These are phyloP conservation scores for Conticribra weissflogii DNA, from an alignment of 108 stramenopile genomes.

Conservation along the genomic window DNA sequence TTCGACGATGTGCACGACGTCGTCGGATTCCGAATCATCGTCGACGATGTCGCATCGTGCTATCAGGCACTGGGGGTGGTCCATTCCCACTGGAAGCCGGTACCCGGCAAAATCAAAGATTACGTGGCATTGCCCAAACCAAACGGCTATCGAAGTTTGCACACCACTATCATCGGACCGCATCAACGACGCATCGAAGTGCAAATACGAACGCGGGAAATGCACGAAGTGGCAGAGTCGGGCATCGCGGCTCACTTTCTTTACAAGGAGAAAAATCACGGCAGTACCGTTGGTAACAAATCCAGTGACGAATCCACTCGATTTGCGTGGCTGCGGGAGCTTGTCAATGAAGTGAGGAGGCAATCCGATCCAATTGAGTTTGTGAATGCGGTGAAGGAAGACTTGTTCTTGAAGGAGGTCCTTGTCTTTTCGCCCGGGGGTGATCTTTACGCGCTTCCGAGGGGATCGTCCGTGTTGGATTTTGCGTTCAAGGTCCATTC, in stretches of 20 bases:
- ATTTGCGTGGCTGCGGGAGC: slow-evolving; percentile 33
- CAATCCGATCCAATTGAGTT: slow-evolving; percentile 30
- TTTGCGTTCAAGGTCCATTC: slow-evolving; percentile 39
- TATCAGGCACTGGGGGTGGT: slow-evolving; percentile 27
- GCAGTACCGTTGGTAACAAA: background rate
- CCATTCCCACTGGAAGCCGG: slow-evolving; percentile 23
- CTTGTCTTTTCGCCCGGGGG: slow-evolving; percentile 33
- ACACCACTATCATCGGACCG: slow-evolving; percentile 50
- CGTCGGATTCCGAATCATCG: slow-evolving; percentile 36
- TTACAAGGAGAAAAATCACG: slow-evolving; percentile 35
- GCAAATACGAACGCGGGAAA: slow-evolving; percentile 51
- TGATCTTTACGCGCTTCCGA: slow-evolving; percentile 27
- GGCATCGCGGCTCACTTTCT: slow-evolving; percentile 60
- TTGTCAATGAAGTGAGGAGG: slow-evolving; percentile 18
- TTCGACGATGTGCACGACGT: slow-evolving; percentile 31
- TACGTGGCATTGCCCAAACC: slow-evolving; percentile 60
- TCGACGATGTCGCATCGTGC: slow-evolving; percentile 33
- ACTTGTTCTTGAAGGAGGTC: slow-evolving; percentile 31
- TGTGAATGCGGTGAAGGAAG: slow-evolving; percentile 31
- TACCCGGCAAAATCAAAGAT: slow-evolving; percentile 56
- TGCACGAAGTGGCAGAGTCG: slow-evolving; percentile 59
- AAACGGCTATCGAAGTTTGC: slow-evolving; percentile 68
- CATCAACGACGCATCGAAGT: slow-evolving; percentile 38
- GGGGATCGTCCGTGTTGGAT: slow-evolving; percentile 35
- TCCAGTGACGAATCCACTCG: slow-evolving; percentile 11